phyloP scores from a whole-genome alignment of 805 yeast species.

The Saturnispora sanitii region DNA sequence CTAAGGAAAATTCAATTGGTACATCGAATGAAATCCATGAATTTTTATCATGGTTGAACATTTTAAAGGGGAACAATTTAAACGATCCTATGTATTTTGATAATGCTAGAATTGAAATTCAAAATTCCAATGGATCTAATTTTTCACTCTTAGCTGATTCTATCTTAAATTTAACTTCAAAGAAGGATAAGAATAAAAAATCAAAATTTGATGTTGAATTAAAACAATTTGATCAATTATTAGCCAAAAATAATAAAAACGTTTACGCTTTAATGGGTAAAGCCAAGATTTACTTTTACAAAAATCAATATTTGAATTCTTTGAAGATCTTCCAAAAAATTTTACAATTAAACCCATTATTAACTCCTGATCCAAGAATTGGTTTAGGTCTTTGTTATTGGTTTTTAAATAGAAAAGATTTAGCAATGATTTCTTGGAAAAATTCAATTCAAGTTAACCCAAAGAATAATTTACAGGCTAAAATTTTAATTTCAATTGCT shows the following conservation, averaged over 20 bases:
- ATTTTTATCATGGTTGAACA: conserved; percentile 64
- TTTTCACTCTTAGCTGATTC: conserved; percentile 58
- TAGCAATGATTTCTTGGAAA: conserved; percentile 78
- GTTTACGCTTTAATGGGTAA: conserved; percentile 72
- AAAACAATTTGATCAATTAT: conserved; percentile 54
- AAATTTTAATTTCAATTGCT: conserved; percentile 55
- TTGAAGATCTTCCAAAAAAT: conserved; percentile 78
- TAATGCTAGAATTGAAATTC: conserved; percentile 25
- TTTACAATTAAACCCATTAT: conserved; percentile 61
- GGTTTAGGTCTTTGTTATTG: conserved; percentile 94
- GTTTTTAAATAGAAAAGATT: conserved; percentile 66
- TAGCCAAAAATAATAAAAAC: conserved; percentile 47
- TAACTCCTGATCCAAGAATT: conserved; percentile 85
- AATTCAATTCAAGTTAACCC: conserved; percentile 64
- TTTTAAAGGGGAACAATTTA: conserved; percentile 32
- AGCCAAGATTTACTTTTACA: conserved; percentile 69
- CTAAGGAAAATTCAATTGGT: conserved; percentile 35
- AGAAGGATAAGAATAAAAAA: conserved; percentile 49
- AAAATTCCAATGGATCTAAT: conserved; percentile 28
- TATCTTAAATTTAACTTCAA: conserved; percentile 49
- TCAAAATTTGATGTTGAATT: conserved; percentile 64
- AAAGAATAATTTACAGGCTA: conserved; percentile 42
- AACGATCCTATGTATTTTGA: conserved; percentile 18
- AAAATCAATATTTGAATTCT: conserved; percentile 63
- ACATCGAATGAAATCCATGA: conserved; percentile 48